Base-by-base conservation (phyloP, 768 basidiomycete species). In the Leccinum disarticulatum region DNA sequence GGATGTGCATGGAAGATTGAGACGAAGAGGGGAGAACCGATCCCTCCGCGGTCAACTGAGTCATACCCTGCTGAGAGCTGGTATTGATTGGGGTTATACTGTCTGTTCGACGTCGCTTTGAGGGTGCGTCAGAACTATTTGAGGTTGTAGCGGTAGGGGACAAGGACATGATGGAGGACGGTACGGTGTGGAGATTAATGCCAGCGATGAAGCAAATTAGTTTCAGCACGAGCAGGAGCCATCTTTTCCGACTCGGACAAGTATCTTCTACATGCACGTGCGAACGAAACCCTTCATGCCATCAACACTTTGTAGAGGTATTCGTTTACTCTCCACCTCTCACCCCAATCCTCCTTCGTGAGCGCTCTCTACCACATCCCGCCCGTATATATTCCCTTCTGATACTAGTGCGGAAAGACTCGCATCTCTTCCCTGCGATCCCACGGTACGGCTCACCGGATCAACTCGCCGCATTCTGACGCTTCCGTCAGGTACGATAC, bases 91-190 rank as follows among this genome's bases (percentile, higher is more conserved):
- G 63, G 17, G 62, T 60, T 13, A 56, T 67, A 58, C 73, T 72
- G 46, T 75, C 74, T 13, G 83, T 82, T 61, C 87, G 79, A 63
- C 86, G 80, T 62, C 86, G 81, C 73, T 89, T 89, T 6, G 79
- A 70, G 41, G 81, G 76, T 17, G 76, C 68, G 61, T 87, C 85
- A 61, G 83, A 81, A 58, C 74, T 76, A 68, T 85, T 86, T 30
- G 83, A 82, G 55, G 77, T 70, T 11, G 87, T 82, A 53, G 83
- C 77, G 52, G 83, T 75, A 52, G 87, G 86, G 62, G 86, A 87
- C 71, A 87, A 76, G 58, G 88, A 89, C 88, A 89, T 89, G 70
- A 62, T 62, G 68, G 60, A 50, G 28, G 58, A 28, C 30, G 4
- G 51, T 49, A 36, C 14, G 11, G 49, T 13, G 66, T 30, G 52